Percentiles rank a stretch among this genome's conserved stretches.
Conservation (phyloP, 371 early-diverging fungal species). For the Syncephalastrum monosporum region DNA sequence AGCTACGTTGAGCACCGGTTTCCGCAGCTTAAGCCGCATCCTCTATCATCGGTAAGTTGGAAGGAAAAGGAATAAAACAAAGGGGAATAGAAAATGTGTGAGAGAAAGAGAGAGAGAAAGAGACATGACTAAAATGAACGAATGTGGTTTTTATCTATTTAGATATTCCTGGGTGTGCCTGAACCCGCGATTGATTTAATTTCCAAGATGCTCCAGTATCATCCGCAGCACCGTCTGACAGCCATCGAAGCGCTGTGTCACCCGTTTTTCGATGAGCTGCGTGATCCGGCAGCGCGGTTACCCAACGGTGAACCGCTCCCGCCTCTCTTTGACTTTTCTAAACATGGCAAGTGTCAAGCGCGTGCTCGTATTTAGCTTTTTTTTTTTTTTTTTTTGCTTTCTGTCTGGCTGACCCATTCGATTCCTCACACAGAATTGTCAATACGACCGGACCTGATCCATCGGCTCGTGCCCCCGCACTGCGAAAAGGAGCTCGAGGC, state of each 20-base stretch:
- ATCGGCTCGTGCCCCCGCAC: constrained; percentile 62
- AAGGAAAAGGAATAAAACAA: background rate
- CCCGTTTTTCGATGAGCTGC: constrained; percentile 95
- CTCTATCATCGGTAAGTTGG: constrained; percentile 72
- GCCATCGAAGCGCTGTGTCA: constrained; percentile 94
- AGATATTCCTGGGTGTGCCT: constrained; percentile 44
- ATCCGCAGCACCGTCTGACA: constrained; percentile 85
- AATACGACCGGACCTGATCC: constrained; percentile 57
- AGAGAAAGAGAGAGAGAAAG: constrained; percentile 2
- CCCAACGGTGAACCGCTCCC: constrained; percentile 82
- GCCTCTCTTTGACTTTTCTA: constrained; percentile 85
- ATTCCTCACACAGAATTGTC: constrained; percentile 37
- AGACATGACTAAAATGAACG: background rate
- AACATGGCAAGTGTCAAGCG: constrained; percentile 52
- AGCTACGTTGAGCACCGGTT: constrained; percentile 98
- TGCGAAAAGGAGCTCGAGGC: constrained; percentile 47
- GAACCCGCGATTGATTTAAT: constrained; percentile 89
- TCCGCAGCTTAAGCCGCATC: constrained; percentile 94
- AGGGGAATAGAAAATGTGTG: background rate
- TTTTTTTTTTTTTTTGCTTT: background rate
- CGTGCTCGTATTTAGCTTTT: background rate
- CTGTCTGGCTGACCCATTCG: background rate
- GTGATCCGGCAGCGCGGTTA: constrained; percentile 79
- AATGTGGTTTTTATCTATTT: background rate
- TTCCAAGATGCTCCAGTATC: constrained; percentile 89